Percentiles rank a stretch among this genome's conserved stretches.
phyloP scores from a whole-genome alignment of 2,329 filamentous ascomycete species.

The Claviceps purpurea region DNA sequence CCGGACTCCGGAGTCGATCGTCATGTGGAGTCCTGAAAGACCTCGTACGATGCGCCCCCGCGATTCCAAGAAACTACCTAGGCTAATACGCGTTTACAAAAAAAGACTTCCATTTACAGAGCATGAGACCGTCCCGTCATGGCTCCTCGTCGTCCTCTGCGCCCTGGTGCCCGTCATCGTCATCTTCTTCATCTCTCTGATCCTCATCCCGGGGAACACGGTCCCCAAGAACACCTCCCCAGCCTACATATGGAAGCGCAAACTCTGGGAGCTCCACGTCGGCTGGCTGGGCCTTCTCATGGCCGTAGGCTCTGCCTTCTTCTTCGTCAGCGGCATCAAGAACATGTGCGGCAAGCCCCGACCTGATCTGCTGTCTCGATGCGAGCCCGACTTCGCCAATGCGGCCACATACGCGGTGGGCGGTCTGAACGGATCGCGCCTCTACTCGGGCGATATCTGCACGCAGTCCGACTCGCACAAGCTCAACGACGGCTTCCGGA shows the following conservation, averaged over 20 bases:
- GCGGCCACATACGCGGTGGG: slow-evolving; percentile 49
- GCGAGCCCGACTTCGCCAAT: slow-evolving; percentile 58
- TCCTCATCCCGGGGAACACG: slow-evolving; percentile 60
- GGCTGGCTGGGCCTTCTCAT: slow-evolving; percentile 74
- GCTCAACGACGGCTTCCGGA: slow-evolving; percentile 73
- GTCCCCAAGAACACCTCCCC: slow-evolving; percentile 49
- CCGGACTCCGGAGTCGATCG: background rate
- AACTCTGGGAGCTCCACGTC: slow-evolving; percentile 81
- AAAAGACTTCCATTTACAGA: slow-evolving; percentile 54
- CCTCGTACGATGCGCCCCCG: background rate
- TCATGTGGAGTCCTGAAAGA: background rate
- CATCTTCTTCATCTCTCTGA: slow-evolving; percentile 53
- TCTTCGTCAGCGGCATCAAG: slow-evolving; percentile 80
- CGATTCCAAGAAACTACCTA: background rate
- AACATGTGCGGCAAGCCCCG: slow-evolving; percentile 57
- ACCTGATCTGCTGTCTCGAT: slow-evolving; percentile 72
- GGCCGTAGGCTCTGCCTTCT: slow-evolving; percentile 57
- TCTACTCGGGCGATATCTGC: slow-evolving; percentile 72
- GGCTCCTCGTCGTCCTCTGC: slow-evolving; percentile 49
- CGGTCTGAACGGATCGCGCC: slow-evolving; percentile 47
- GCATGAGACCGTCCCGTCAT: slow-evolving; percentile 58
- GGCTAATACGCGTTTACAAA: background rate
- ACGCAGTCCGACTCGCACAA: slow-evolving; percentile 43
- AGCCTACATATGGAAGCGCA: slow-evolving; percentile 59
- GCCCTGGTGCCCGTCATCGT: slow-evolving; percentile 52